A percentile compares a stretch with the other conserved stretches of the same genome.
phyloP scores from a whole-genome alignment of 306 rosid species.

The Elaeagnus macrophylla region DNA sequence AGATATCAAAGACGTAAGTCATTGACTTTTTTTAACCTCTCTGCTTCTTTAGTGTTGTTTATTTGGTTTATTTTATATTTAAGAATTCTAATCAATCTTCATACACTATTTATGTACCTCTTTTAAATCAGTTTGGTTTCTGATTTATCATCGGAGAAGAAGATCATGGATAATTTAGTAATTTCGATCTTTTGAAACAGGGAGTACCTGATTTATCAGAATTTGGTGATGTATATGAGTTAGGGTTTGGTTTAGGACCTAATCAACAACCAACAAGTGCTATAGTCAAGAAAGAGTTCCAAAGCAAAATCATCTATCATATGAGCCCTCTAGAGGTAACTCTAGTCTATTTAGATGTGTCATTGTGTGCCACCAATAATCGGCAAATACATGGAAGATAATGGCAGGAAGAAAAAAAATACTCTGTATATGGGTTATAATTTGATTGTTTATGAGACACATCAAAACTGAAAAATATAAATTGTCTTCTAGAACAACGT shows the following conservation, averaged over 20 bases:
- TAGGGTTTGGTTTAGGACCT: background rate
- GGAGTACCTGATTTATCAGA: slow-evolving; percentile 18
- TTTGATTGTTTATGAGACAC: too few relatives aligned
- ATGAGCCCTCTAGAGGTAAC: slow-evolving; percentile 17
- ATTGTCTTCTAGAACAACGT: too few relatives aligned
- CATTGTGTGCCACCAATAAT: too few relatives aligned
- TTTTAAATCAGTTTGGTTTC: background rate
- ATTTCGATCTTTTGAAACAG: slow-evolving; percentile 2
- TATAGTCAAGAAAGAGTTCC: slow-evolving; percentile 3
- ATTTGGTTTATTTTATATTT: slow-evolving; percentile 3
- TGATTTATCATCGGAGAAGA: background rate
- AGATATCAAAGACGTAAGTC: slow-evolving; percentile 15
- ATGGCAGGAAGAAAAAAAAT: too few relatives aligned
- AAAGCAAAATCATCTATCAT: slow-evolving; percentile 8
- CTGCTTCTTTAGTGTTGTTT: background rate
- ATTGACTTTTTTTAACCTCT: background rate
- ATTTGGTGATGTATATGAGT: slow-evolving; percentile 13
- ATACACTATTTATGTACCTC: background rate
- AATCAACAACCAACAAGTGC: slow-evolving; percentile 12
- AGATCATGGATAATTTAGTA: background rate
- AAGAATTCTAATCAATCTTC: background rate
- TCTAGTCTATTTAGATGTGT: too few relatives aligned
- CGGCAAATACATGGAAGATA: too few relatives aligned
- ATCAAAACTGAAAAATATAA: too few relatives aligned
- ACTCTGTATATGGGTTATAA: too few relatives aligned